Percentiles rank a stretch among this genome's conserved stretches.
phyloP scores from a whole-genome alignment of 2,329 filamentous ascomycete species.

The Acrodontium crateriforme region DNA sequence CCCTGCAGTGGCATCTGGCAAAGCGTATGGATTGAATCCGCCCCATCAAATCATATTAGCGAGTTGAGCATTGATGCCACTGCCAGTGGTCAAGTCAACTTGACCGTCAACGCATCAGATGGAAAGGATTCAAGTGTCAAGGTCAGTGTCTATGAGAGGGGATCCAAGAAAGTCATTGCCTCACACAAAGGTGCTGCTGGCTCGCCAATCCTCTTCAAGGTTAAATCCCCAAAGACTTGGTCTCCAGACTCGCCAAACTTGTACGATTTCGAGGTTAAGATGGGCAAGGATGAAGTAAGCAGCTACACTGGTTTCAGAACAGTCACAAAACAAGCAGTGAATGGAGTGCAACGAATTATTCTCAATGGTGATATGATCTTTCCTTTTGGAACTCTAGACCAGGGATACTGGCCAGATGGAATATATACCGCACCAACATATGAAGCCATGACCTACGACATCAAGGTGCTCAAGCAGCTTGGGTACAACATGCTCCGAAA shows the following conservation, averaged over 20 bases:
- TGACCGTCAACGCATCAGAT: constrained; percentile 1
- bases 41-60: constrained; percentile 42
- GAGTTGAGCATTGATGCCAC: constrained; percentile 45
- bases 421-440: constrained; percentile 50
- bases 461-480: constrained; percentile 48
- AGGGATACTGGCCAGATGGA: constrained; percentile 52
- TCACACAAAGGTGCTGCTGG: constrained; percentile 35
- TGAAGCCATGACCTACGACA: constrained; percentile 55
- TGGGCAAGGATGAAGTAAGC: constrained; percentile 39
- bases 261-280: constrained; percentile 48
- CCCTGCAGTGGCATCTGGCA: constrained; percentile 67
- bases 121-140: constrained; percentile 5
- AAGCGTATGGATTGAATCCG: constrained; percentile 57
- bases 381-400: constrained; percentile 54
- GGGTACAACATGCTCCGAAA: constrained; percentile 61
- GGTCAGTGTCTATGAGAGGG: constrained; percentile 8
- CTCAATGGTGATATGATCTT: constrained; percentile 57
- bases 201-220: constrained; percentile 39
- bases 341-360: constrained; percentile 46
- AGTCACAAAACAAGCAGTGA: constrained; percentile 40
- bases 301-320: constrained; percentile 61
- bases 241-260: constrained; percentile 48
- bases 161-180: constrained; percentile 23
- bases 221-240: constrained; percentile 46
- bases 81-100: constrained; percentile 39